Base-by-base conservation (phyloP, 78 protist genomes). In the Dictyostelium brefeldianum region DNA sequence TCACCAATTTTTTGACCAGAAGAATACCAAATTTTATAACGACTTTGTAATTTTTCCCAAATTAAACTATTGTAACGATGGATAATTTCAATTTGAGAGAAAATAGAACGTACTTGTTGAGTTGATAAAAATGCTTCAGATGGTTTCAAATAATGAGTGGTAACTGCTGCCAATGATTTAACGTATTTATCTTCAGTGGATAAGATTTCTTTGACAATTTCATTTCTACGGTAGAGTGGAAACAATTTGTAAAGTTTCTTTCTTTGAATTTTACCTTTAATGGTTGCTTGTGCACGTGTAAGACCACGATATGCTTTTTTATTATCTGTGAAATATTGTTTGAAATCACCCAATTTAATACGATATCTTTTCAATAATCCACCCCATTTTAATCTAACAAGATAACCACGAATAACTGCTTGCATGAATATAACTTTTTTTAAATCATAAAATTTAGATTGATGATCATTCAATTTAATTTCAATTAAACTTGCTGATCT, bases 131-230 rank as follows among this genome's bases (percentile, higher is more conserved):
- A 47, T 0, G 79, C 78, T n/a, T 78, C 75, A 15, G 78, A 59
- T 41, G 77, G 80, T 12, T 71, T 25, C 62, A 82, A 65, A 31
- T 82, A 81, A 31, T 67, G 59, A 0, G 77, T 79, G 17, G 65
- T 81, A 12, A 82, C 79, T 22, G 67, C 51, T 20, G 65, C 70
- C 25, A 92, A 48, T 12, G 73, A 77, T 2, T 79, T 10, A 0
- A 92, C 96, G 47, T 93, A 93, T 31, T 74, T 89, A 5, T 50
- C 31, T 43, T 93, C 96, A 0, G 96, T 80, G 0, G 82, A 54
- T 0, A 82, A 10, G 10, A 93, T 83, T 48, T 93, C 96, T 29
- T 78, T 71, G 64, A 89, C 92, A 64, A 83, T 93, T 14, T 93
- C 96, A 50, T 82, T 83, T 31, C 96, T 57, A 50, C 84, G 83